Percentiles rank a stretch among this genome's conserved stretches.
Conservation (phyloP, 805 yeast genomes). For the Barnettozyma pratensis region DNA sequence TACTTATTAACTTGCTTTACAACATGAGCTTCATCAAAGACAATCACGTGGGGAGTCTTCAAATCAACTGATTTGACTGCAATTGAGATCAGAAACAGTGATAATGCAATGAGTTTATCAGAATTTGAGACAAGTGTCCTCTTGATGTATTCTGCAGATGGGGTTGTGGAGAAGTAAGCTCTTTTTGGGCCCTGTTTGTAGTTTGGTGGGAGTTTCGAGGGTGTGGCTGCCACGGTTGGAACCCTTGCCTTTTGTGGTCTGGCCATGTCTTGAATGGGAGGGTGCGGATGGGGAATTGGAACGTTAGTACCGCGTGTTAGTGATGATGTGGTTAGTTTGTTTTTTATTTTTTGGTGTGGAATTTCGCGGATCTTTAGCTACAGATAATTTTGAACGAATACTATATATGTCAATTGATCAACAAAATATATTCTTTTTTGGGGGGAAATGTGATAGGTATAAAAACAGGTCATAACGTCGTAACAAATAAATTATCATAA, state of each 20-base stretch:
- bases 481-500: neutral
- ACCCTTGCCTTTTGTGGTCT: constrained; percentile 6
- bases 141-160: constrained; percentile 16
- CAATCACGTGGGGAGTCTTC: constrained; percentile 34
- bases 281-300: too few relatives aligned
- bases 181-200: constrained; percentile 30
- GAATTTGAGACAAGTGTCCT: constrained; percentile 6
- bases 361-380: too few relatives aligned
- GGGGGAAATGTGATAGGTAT: neutral
- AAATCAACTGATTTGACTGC: constrained; percentile 30
- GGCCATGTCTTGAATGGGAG: constrained; percentile 6
- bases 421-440: too few relatives aligned
- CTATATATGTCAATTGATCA: too few relatives aligned
- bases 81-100: constrained; percentile 19
- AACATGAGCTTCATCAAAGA: constrained; percentile 45
- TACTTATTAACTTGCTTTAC: constrained; percentile 39
- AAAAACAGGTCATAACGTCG: constrained; percentile 10
- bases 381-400: too few relatives aligned
- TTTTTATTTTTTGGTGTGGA: too few relatives aligned
- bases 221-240: neutral
- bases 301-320: too few relatives aligned
- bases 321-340: too few relatives aligned
- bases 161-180: constrained; percentile 26
- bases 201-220: constrained; percentile 21
- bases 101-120: constrained; percentile 20